A percentile compares a stretch with the other conserved stretches of the same genome.
phyloP scores from a whole-genome alignment of 495 filamentous ascomycete genomes.

The Trichoderma orchidacearum region DNA sequence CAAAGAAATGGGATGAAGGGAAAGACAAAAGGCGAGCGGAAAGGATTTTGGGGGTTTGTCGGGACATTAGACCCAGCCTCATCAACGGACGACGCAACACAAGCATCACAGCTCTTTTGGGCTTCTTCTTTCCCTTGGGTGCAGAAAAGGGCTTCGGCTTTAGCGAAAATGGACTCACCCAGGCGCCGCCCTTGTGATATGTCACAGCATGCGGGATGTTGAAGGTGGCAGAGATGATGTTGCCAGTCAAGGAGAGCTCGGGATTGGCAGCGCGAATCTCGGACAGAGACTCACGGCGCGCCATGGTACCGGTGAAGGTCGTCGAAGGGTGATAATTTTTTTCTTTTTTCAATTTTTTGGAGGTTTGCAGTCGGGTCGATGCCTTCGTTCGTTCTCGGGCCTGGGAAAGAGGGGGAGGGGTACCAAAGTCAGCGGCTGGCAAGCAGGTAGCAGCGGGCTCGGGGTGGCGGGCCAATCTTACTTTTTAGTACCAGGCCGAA shows the following conservation, averaged over 20 bases:
- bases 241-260: constrained; percentile 57
- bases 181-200: constrained; percentile 52
- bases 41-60: background rate
- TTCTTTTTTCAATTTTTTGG: too few relatives aligned
- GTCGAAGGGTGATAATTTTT: too few relatives aligned
- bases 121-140: background rate
- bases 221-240: constrained; percentile 78
- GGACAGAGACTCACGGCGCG: constrained; percentile 33
- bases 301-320: constrained; percentile 33
- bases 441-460: background rate
- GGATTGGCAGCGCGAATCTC: constrained; percentile 50
- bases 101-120: background rate
- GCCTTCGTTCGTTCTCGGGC: background rate
- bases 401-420: background rate
- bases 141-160: background rate
- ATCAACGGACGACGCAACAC: background rate
- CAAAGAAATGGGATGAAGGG: background rate
- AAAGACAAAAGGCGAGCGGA: background rate
- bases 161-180: constrained; percentile 38
- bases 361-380: background rate
- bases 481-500: background rate
- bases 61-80: background rate
- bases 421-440: background rate
- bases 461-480: background rate
- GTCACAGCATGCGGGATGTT: constrained; percentile 66